These are phyloP conservation scores for Penicillium sp. DNA, from an alignment of 2,329 filamentous ascomycete species.

Conservation along the genomic window DNA sequence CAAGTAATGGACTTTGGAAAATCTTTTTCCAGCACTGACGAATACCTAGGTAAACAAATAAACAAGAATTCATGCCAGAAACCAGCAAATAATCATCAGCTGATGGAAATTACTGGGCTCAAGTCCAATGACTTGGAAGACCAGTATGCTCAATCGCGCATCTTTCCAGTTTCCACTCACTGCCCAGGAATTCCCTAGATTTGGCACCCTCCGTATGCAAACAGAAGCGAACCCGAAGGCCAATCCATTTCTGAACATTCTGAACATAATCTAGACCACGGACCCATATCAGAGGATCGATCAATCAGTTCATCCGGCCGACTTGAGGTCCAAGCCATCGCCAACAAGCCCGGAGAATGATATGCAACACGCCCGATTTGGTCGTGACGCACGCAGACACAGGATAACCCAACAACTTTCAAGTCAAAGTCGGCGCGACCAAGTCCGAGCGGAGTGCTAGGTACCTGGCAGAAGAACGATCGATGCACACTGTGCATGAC, in stretches of 20 bases:
- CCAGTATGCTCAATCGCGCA: background rate
- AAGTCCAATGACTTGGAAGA: background rate
- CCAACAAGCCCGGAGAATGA: conserved; percentile 9
- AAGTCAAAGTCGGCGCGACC: conserved; percentile 7
- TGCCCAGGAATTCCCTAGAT: background rate
- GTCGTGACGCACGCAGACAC: background rate
- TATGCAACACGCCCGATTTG: conserved; percentile 12
- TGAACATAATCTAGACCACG: background rate
- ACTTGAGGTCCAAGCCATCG: background rate
- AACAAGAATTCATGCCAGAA: background rate
- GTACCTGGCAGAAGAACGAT: conserved; percentile 10
- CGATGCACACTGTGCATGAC: background rate
- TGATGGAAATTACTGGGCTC: background rate
- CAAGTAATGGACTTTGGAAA: too few species aligned
- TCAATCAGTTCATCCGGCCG: background rate
- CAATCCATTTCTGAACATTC: background rate
- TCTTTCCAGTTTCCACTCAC: background rate
- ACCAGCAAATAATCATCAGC: background rate
- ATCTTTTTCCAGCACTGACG: too few species aligned
- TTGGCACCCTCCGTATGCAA: background rate
- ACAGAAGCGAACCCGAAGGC: background rate
- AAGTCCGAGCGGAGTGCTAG: conserved; percentile 12
- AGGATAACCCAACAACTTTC: background rate
- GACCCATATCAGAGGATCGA: background rate
- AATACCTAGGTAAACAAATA: too few species aligned